Conservation (phyloP, 768 basidiomycete genomes). For the Kwoniella europaea region DNA sequence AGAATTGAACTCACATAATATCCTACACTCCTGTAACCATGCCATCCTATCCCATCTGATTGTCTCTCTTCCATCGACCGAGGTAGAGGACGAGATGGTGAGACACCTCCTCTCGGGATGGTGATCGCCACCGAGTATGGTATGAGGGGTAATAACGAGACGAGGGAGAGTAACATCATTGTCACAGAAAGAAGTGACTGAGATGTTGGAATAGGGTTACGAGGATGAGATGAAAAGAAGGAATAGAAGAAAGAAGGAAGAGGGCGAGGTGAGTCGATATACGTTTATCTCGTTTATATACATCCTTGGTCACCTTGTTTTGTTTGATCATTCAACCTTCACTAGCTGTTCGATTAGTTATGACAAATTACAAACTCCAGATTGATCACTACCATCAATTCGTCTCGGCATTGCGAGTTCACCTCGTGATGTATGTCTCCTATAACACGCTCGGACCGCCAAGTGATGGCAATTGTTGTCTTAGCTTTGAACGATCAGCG, state of each 20-base stretch:
- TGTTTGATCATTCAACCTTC: not conserved
- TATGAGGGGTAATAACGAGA: not conserved
- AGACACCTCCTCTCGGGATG: not conserved
- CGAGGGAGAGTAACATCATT: not conserved
- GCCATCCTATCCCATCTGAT: slow-evolving; percentile 1
- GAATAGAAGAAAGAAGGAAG: not conserved
- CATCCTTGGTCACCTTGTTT: too few species aligned
- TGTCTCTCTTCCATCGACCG: not conserved
- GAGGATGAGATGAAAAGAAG: too few species aligned
- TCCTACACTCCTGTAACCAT: slow-evolving; percentile 22
- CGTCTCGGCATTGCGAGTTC: not conserved
- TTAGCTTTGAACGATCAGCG: too few species aligned
- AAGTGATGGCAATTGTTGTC: too few species aligned
- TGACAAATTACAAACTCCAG: not conserved
- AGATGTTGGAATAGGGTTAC: too few species aligned
- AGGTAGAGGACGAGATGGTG: not conserved
- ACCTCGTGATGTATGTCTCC: too few species aligned
- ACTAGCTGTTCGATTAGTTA: not conserved
- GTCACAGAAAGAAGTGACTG: not conserved
- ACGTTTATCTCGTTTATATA: not conserved
- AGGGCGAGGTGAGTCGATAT: not conserved
- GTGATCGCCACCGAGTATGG: not conserved
- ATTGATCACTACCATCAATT: not conserved
- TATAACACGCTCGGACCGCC: too few species aligned
- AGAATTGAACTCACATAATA: slow-evolving; percentile 26